Conservation (phyloP, 2,329 filamentous ascomycete species). For the Exophiala mesophila region DNA sequence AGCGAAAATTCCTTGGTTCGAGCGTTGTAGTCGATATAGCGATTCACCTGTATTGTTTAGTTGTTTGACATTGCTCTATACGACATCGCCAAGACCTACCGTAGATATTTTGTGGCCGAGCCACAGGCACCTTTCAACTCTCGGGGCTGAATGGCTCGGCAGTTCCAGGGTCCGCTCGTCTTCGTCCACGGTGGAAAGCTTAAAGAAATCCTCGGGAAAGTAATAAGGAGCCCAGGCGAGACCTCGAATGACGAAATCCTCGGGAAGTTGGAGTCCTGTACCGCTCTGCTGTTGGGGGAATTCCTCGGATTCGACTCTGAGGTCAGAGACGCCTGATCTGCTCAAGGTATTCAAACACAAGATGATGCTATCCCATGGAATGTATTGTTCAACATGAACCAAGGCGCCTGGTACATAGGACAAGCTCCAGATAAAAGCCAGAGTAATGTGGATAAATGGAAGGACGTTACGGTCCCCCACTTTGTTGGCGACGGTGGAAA, state of each 20-base stretch:
- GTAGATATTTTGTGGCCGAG: slow-evolving; percentile 41
- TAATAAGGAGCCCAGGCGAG: slow-evolving; percentile 48
- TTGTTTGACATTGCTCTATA: too few species aligned
- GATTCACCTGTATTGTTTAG: slow-evolving; percentile 25
- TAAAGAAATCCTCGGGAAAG: slow-evolving; percentile 50
- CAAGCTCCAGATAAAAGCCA: slow-evolving; percentile 49
- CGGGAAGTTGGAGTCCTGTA: slow-evolving; percentile 47
- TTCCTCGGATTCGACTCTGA: slow-evolving; percentile 33
- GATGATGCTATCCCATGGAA: slow-evolving; percentile 50
- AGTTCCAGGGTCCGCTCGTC: slow-evolving; percentile 51
- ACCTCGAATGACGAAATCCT: slow-evolving; percentile 56
- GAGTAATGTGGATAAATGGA: slow-evolving; percentile 50
- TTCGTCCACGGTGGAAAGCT: slow-evolving; percentile 46
- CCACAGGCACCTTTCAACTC: slow-evolving; percentile 50
- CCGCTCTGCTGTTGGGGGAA: slow-evolving; percentile 42
- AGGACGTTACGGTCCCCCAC: slow-evolving; percentile 49
- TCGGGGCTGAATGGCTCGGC: slow-evolving; percentile 43
- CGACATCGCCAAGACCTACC: slow-evolving; percentile 31
- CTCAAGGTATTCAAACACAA: slow-evolving; percentile 51
- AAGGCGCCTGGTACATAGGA: slow-evolving; percentile 35
- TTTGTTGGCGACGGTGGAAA: slow-evolving; percentile 43
- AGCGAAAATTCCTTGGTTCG: slow-evolving; percentile 30
- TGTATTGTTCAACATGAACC: slow-evolving; percentile 37
- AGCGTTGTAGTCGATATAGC: slow-evolving; percentile 38
- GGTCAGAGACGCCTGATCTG: slow-evolving; percentile 34